phyloP scores from a whole-genome alignment of 768 basidiomycete species.

The Leccinum arenicola region DNA sequence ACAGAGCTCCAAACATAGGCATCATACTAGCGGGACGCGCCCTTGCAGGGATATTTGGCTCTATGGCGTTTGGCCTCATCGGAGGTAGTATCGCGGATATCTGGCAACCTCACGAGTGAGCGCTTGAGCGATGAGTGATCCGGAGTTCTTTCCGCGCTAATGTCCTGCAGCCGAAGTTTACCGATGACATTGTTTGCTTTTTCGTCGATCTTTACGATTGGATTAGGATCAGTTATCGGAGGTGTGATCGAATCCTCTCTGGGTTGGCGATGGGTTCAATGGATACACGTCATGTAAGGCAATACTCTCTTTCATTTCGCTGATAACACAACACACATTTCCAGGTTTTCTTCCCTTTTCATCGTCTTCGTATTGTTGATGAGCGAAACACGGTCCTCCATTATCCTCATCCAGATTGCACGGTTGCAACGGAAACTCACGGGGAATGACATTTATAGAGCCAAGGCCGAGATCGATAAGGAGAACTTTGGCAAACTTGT shows the following conservation, averaged over 20 bases:
- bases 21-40: conserved; percentile 58
- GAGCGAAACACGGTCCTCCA: conserved; percentile 69
- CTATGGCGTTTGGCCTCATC: conserved; percentile 63
- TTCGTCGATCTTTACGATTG: conserved; percentile 53
- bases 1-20: conserved; percentile 44
- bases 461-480: conserved; percentile 60
- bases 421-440: conserved; percentile 60
- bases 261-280: conserved; percentile 81
- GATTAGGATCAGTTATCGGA: conserved; percentile 59
- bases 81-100: conserved; percentile 71
- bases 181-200: conserved; percentile 74
- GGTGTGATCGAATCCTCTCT: conserved; percentile 63
- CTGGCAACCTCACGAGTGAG: conserved; percentile 59
- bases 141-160: neutral
- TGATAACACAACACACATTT: neutral
- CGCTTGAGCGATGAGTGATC: neutral
- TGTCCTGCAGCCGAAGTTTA: conserved; percentile 53
- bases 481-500: conserved; percentile 54
- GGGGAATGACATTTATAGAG: conserved; percentile 56
- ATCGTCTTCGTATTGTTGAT: conserved; percentile 52
- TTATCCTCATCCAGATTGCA: conserved; percentile 69
- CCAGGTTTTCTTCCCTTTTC: conserved; percentile 52
- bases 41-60: conserved; percentile 60
- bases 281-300: conserved; percentile 63
- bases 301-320: neutral